Evolutionary conservation across 345 rosid genomes (phyloP), one percentile per base, ranked within the genome.

Genomic region (Eutrema heterophyllum): DNA sequence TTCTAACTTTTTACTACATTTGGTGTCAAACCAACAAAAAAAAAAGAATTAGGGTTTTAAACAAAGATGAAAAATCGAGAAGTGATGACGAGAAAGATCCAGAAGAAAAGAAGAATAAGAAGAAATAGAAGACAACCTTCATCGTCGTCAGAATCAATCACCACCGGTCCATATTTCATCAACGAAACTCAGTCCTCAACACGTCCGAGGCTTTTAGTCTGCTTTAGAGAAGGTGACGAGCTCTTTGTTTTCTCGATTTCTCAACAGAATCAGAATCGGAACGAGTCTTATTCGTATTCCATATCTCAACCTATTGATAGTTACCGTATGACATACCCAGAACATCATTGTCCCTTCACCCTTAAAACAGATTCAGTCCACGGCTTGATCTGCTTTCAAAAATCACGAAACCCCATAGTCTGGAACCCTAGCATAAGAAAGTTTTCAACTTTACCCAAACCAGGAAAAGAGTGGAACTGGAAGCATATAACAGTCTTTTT

Each of bases 401-500:
- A n/a, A 21, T 9, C 59, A 50, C 0, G 1, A 14, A 9, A 26
- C 4, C 46, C 33, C 36, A 3, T 66, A 8, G 41, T 36, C 6
- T 66, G 70, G 58, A 66, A 66, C 58, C 70, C 59, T 66, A 50
- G 14, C 46, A 5, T 32, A 46, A 66, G 48, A 14, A 14, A 24
- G 21, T 50, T 50, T 3, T 2, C 14, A 14, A 36, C 13, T 43
- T 24, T 66, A 26, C 21, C 70, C 1, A 14, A 26, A 7, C 70
- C 70, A 8, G 30, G 3, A 5, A 13, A 18, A 18, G 21, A 11
- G 1, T 13, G 9, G 6, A 18, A 18, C 21, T 50, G 46, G 70
- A 66, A 14, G 24, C 1, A 5, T 4, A 21, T 35, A 32, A 24
- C 9, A 24, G 7, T 9, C 14, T 36, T 50, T 14, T n/a, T 21